Conservation (phyloP, 2,329 filamentous ascomycete genomes). For the Pseudodiploospora longispora region DNA sequence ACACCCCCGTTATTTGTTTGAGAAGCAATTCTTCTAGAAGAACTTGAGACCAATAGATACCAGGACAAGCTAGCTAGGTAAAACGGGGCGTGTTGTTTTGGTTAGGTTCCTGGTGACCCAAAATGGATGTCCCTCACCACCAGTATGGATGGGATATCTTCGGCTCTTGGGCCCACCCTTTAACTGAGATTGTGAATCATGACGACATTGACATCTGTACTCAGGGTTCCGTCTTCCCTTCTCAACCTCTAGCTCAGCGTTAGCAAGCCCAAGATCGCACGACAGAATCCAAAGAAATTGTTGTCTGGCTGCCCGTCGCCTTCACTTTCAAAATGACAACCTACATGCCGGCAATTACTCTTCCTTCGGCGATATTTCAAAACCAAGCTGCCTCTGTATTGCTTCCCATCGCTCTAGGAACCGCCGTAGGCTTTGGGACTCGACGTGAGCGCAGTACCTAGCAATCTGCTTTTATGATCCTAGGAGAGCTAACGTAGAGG, state of each 20-base stretch:
- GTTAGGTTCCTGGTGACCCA: no score
- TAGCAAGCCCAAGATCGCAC: no score
- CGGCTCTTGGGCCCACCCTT: constrained; percentile 13
- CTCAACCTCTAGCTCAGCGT: neutral
- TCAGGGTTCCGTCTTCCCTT: neutral
- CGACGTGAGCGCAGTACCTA: constrained; percentile 42
- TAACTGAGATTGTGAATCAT: no score
- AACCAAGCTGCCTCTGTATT: constrained; percentile 66
- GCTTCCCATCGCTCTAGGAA: constrained; percentile 65
- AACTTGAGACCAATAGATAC: no score
- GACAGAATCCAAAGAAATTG: no score
- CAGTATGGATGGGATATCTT: no score
- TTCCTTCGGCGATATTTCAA: constrained; percentile 64
- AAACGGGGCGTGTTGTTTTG: no score
- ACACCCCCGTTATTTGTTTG: no score
- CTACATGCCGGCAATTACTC: constrained; percentile 67
- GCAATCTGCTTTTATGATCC: neutral
- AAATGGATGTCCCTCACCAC: no score
- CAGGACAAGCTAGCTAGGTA: no score
- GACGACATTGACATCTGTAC: neutral
- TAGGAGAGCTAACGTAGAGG: neutral
- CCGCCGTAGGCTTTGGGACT: constrained; percentile 62
- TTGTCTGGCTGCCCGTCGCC: neutral
- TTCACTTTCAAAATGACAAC: constrained; percentile 56
- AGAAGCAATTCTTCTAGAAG: no score